Conservation (phyloP, 768 basidiomycete genomes). For the Agrocybe pediades region DNA sequence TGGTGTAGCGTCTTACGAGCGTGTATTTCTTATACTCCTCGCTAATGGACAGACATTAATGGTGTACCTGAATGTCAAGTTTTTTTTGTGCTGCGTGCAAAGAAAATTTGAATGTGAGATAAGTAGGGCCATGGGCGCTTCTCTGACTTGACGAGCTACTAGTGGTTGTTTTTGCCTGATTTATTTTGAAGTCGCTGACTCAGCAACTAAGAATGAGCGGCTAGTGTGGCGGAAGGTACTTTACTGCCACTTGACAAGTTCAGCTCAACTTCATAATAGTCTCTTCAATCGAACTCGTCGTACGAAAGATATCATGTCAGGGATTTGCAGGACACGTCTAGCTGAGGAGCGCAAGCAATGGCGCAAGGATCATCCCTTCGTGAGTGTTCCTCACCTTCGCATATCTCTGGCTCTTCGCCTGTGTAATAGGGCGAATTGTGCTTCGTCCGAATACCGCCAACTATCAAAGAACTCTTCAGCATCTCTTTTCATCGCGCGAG, state of each 20-base stretch:
- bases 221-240: no score
- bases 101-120: no score
- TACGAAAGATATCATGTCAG: constrained; percentile 57
- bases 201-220: constrained; percentile 18
- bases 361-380: constrained; percentile 98
- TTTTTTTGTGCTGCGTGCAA: no score
- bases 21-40: background rate
- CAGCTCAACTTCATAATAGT: background rate
- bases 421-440: background rate
- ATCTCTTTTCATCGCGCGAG: no score
- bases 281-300: background rate
- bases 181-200: constrained; percentile 19
- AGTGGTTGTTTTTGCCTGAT: constrained; percentile 10
- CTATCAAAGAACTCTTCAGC: background rate
- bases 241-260: background rate
- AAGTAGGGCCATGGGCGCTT: background rate
- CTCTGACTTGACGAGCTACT: no score
- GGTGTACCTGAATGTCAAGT: no score
- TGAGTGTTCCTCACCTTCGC: constrained; percentile 43
- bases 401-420: background rate
- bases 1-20: background rate
- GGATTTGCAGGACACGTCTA: constrained; percentile 90
- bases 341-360: constrained; percentile 98
- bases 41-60: background rate
- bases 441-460: background rate